Base-by-base conservation (phyloP, 495 filamentous ascomycete species). In the Trichoderma erinaceum region DNA sequence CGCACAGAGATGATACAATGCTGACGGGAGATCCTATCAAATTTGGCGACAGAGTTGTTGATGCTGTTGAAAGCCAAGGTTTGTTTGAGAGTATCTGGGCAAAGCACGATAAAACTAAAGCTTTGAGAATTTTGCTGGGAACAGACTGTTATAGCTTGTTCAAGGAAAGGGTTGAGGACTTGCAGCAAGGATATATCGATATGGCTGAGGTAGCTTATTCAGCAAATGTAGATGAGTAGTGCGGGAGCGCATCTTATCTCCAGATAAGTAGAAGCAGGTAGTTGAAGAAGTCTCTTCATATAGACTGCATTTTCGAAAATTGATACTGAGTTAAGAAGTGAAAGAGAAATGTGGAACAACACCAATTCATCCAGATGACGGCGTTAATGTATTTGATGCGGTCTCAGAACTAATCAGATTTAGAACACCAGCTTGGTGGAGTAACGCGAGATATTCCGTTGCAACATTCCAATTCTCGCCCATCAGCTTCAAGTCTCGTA, bases 41-140 rank as follows among this genome's bases (percentile, higher is more conserved):
- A 21, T 61, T 61, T 18, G 56, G 56, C 23, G 56, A 61, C n/a
- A 61, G 56, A 32, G 25, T 61, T 6, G 25, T 61, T 61, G 56
- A 61, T 32, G 56, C 56, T 10, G 56, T 61, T 18, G 56, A 61
- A 8, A 25, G 11, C 56, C 56, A 32, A 32, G 56, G 56, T 23
- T 32, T 61, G 13, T 61, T 61, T 32, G 16, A 61, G 56, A 18
- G 10, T 16, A 61, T 61, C 10, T 61, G 56, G 56, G 56, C 56
- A 21, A 23, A 32, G 13, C 56, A 61, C 11, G 56, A 61, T 4
- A 61, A 32, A 23, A 32, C 6, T 1, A 61, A 61, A 25, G 56
- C 56, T 11, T 25, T 61, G 56, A 61, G 56, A 32, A 23, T 61
- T 3, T 25, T 29, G 11, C 56, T 61, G 4, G 56, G 56, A 16